Percentiles rank a stretch among this genome's conserved stretches.
Evolutionary conservation across 352 stramenopile genomes (phyloP).

Genomic region (Globisporangium rhizosaccharum): DNA sequence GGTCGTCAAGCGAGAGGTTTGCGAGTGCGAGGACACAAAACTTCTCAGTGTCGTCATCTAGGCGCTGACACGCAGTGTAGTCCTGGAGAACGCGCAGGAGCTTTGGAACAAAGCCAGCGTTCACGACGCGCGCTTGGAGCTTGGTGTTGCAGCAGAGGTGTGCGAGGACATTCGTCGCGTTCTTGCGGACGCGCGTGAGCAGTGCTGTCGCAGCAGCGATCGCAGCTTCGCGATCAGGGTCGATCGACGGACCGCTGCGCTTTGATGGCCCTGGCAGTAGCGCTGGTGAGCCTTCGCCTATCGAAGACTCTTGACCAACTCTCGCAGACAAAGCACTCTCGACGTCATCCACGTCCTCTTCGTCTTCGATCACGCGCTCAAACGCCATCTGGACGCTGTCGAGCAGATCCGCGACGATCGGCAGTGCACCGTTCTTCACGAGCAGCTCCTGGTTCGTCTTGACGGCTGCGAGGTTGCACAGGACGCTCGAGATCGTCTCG

Average conservation of each 20-base stretch:
- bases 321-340: conserved; percentile 4
- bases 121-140: conserved; percentile 50
- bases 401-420: conserved; percentile 44
- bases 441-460: conserved; percentile 57
- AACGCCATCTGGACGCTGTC: conserved; percentile 21
- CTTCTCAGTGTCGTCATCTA: conserved; percentile 67
- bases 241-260: background rate
- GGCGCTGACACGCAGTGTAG: conserved; percentile 8
- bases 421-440: conserved; percentile 51
- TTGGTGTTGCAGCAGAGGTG: conserved; percentile 77
- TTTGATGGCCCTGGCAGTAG: background rate
- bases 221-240: conserved; percentile 16
- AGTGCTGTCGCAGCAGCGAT: conserved; percentile 15
- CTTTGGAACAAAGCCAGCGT: conserved; percentile 45
- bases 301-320: background rate
- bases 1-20: conserved; percentile 72
- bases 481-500: conserved; percentile 39
- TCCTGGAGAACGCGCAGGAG: conserved; percentile 41
- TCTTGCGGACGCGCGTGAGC: conserved; percentile 39
- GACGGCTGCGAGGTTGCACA: conserved; percentile 58
- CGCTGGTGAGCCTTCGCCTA: background rate
- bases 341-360: conserved; percentile 7
- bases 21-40: conserved; percentile 56
- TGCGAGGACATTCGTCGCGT: conserved; percentile 56
- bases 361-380: conserved; percentile 17